Conservation (phyloP, 2,329 filamentous ascomycete species). For the Neofusicoccum kwambonambiense region DNA sequence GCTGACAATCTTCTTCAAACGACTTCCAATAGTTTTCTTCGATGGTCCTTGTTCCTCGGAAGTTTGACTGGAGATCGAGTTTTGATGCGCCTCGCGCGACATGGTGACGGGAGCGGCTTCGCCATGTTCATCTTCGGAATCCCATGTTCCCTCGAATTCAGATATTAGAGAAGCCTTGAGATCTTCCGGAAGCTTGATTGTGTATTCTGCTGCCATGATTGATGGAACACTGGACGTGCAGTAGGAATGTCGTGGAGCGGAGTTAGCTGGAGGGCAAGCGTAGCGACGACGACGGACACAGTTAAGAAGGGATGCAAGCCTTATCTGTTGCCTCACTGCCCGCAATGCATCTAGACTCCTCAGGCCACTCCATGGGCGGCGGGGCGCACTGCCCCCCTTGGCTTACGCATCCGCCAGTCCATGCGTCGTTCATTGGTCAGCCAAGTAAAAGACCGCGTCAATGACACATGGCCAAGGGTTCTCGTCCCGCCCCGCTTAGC, state of each 20-base stretch:
- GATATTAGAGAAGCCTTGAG: not conserved
- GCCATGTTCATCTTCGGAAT: not conserved
- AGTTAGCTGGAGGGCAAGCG: not conserved
- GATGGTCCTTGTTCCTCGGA: not conserved
- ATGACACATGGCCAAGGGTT: not conserved
- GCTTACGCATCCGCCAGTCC: not conserved
- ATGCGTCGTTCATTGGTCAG: not conserved
- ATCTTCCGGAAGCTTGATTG: not conserved
- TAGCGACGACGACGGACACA: not conserved
- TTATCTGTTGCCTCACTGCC: not conserved
- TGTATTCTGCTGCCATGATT: not conserved
- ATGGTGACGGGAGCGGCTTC: not conserved
- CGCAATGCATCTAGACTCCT: not conserved
- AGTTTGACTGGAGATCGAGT: not conserved
- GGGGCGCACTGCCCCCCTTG: slow-evolving; percentile 3
- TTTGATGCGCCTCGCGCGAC: not conserved
- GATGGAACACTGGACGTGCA: not conserved
- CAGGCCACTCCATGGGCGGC: not conserved
- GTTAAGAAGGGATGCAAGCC: not conserved
- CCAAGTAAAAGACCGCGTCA: not conserved
- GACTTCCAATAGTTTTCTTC: not conserved
- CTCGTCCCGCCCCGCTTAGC: slow-evolving; percentile 2
- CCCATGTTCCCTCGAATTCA: not conserved
- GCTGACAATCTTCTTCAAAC: not conserved
- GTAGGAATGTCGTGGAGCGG: not conserved